phyloP scores from a whole-genome alignment of 2,329 filamentous ascomycete species.

The Pleoardoris graminearum region DNA sequence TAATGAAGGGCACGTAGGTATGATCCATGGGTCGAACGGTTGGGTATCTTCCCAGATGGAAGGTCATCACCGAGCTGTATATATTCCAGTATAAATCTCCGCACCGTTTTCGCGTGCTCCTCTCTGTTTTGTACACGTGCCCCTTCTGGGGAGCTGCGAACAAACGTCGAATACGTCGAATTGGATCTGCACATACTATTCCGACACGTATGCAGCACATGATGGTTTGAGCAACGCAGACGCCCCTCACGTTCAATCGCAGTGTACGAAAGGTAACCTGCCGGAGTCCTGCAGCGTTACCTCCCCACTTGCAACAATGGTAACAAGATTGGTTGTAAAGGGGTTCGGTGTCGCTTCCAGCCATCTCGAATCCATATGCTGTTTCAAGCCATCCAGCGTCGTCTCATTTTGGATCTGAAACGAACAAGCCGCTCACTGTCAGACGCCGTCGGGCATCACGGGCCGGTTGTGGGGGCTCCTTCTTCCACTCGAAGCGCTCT shows the following conservation, averaged over 20 bases:
- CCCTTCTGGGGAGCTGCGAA: too few relatives aligned
- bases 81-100: too few relatives aligned
- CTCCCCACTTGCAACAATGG: neutral
- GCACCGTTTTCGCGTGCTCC: too few relatives aligned
- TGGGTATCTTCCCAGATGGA: too few relatives aligned
- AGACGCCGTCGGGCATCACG: neutral
- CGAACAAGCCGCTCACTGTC: neutral
- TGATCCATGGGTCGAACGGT: too few relatives aligned
- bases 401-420: conserved; percentile 5
- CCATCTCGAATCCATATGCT: neutral
- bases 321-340: neutral
- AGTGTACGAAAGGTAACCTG: neutral
- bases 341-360: neutral
- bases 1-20: too few relatives aligned
- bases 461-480: conserved; percentile 3
- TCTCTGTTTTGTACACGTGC: too few relatives aligned
- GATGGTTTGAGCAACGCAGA: too few relatives aligned
- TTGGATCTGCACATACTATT: too few relatives aligned
- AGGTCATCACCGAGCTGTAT: too few relatives aligned
- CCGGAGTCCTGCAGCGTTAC: neutral
- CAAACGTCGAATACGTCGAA: too few relatives aligned
- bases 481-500: neutral
- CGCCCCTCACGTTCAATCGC: neutral
- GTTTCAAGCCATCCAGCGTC: neutral
- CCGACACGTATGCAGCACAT: too few relatives aligned